Evolutionary conservation across 257 asterid species (phyloP).

Genomic region (Capsicum baccatum): DNA sequence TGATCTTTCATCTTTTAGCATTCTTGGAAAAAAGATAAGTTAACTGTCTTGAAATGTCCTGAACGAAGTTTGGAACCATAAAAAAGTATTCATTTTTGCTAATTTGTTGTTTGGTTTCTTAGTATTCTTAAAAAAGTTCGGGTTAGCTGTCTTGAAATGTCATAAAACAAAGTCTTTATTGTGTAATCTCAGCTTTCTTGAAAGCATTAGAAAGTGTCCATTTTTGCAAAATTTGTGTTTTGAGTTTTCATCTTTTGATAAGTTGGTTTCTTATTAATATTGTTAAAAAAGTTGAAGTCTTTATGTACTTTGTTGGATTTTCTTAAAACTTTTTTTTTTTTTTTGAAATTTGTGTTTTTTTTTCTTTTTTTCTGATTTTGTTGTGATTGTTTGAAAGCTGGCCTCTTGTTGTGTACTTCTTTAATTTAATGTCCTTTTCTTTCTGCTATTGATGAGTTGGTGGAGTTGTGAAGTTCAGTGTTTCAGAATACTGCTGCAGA

Average conservation of each 20-base stretch:
- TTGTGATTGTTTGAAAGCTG: conserved; percentile 26
- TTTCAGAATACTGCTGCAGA: conserved; percentile 27
- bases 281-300: background rate
- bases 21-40: no score
- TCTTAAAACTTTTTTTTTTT: background rate
- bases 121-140: no score
- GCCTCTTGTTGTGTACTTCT: conserved; percentile 23
- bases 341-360: background rate
- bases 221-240: no score
- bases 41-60: no score
- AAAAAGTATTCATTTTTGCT: background rate
- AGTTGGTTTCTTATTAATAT: no score
- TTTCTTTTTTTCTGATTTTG: background rate
- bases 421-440: conserved; percentile 5
- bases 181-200: no score
- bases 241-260: no score
- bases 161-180: no score
- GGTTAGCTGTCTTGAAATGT: no score
- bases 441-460: conserved; percentile 27
- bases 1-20: background rate
- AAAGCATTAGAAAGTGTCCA: no score
- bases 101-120: background rate
- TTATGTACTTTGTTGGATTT: background rate
- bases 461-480: conserved; percentile 27
- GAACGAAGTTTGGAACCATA: background rate